phyloP scores from a whole-genome alignment of 2,329 filamentous ascomycete genomes.

The Epichloe gansuensis region DNA sequence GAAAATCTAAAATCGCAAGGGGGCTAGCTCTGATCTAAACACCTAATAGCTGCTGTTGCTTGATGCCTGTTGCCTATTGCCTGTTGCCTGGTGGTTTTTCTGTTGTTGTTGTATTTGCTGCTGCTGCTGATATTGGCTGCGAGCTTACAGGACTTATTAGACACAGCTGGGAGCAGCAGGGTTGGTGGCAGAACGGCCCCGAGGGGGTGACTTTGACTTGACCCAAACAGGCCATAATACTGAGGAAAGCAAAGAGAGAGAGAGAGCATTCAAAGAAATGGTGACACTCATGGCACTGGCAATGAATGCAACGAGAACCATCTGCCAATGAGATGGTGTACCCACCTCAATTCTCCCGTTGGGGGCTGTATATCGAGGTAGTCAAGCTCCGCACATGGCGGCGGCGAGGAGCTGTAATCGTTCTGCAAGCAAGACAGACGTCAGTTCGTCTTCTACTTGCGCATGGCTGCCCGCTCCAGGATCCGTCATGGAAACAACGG shows the following conservation, averaged over 20 bases:
- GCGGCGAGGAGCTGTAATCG: conserved; percentile 43
- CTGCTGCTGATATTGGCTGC: not conserved
- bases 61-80: not conserved
- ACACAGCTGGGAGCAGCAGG: not conserved
- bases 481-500: conserved; percentile 1
- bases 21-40: not conserved
- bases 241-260: not conserved
- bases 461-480: conserved; percentile 3
- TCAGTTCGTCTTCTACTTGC: conserved; percentile 12
- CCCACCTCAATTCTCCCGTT: conserved; percentile 42
- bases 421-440: conserved; percentile 22
- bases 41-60: not conserved
- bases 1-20: not conserved
- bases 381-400: conserved; percentile 32
- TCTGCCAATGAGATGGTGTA: conserved; percentile 15
- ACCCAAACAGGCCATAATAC: conserved; percentile 1
- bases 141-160: not conserved
- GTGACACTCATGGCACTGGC: conserved; percentile 6
- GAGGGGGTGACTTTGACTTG: not conserved
- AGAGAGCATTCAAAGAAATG: not conserved
- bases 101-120: not conserved
- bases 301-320: conserved; percentile 7
- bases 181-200: conserved; percentile 1
- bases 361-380: conserved; percentile 39
- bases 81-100: not conserved